phyloP scores from a whole-genome alignment of 1,284 basidiomycete genomes.

The Abortiporus biennis region DNA sequence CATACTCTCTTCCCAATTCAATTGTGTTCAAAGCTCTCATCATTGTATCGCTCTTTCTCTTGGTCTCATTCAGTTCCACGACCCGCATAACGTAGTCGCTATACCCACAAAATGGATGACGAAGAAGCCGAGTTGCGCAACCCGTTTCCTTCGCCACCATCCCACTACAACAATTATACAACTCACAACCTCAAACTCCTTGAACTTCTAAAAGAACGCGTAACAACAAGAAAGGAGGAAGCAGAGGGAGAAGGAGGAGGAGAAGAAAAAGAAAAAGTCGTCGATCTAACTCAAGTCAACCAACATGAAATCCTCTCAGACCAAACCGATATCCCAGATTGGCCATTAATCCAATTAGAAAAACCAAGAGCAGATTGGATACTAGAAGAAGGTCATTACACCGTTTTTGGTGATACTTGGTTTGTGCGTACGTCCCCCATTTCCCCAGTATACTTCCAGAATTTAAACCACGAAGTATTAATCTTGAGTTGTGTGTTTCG shows the following conservation, averaged over 20 bases:
- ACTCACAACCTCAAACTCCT: slow-evolving; percentile 62
- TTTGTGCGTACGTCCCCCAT: slow-evolving; percentile 42
- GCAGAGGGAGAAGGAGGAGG: slow-evolving; percentile 21
- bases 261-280: no score
- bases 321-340: slow-evolving; percentile 65
- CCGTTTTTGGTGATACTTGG: slow-evolving; percentile 77
- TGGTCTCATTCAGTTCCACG: background rate
- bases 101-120: slow-evolving; percentile 53
- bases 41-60: no score
- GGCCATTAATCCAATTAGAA: slow-evolving; percentile 65
- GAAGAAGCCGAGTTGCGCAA: slow-evolving; percentile 72
- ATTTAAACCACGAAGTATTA: background rate
- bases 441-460: background rate
- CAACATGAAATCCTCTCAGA: slow-evolving; percentile 60
- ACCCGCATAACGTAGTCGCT: background rate
- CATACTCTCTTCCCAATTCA: no score
- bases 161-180: slow-evolving; percentile 69
- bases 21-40: no score
- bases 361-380: slow-evolving; percentile 82
- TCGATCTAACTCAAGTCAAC: slow-evolving; percentile 34
- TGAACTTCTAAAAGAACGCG: slow-evolving; percentile 49
- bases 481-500: background rate
- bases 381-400: slow-evolving; percentile 61
- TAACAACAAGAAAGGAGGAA: slow-evolving; percentile 3
- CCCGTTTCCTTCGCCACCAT: slow-evolving; percentile 78